Percentiles rank a stretch among this genome's conserved stretches.
Evolutionary conservation across 305 asterid species (phyloP).

Genomic region (Fraxinus dipetala): DNA sequence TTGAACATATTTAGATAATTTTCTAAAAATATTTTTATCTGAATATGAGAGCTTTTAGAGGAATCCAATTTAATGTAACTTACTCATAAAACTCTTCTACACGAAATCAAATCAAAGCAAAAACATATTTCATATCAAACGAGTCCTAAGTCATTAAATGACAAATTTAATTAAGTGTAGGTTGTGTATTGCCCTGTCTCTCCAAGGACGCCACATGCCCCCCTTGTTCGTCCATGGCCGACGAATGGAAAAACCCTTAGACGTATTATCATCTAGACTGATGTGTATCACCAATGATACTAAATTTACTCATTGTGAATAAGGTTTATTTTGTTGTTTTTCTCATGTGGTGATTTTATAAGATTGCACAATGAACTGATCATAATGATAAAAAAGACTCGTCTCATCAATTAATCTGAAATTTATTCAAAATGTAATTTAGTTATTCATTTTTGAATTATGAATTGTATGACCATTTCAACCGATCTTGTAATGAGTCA

Average conservation of each 20-base stretch:
- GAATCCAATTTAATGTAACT: too few species aligned
- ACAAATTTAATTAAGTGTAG: too few species aligned
- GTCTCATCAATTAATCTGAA: neutral
- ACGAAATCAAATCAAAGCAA: neutral
- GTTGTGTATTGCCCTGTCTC: too few species aligned
- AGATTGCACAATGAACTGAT: neutral
- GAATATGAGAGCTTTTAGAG: neutral
- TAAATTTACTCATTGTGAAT: too few species aligned
- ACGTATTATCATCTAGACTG: neutral
- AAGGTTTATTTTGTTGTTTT: too few species aligned
- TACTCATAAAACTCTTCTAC: neutral
- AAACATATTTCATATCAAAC: neutral
- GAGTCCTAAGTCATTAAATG: neutral
- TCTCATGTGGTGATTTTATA: too few species aligned
- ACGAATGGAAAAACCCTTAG: too few species aligned
- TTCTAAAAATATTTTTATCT: too few species aligned
- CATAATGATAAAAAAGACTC: neutral
- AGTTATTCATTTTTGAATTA: too few species aligned
- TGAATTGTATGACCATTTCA: neutral
- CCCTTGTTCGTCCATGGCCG: too few species aligned
- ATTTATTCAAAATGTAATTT: neutral
- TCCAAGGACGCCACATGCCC: too few species aligned
- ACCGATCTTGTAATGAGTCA: neutral
- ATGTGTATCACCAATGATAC: neutral
- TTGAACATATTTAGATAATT: too few species aligned